A percentile compares a stretch with the other conserved stretches of the same genome.
These are phyloP conservation scores for Nicotiana knightiana DNA, from an alignment of 257 asterid species.

Conservation along the genomic window DNA sequence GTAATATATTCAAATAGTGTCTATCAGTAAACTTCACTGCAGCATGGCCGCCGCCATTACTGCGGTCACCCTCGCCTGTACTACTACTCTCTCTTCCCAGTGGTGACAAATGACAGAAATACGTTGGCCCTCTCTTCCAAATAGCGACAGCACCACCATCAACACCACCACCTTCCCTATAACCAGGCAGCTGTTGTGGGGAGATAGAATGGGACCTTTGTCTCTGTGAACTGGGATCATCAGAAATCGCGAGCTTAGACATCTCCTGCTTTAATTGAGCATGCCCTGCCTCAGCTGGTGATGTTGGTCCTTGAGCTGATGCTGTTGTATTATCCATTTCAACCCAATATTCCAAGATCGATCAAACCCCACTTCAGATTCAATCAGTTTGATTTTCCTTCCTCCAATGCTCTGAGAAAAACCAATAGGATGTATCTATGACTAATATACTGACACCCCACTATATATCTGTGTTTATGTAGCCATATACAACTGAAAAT, in stretches of 20 bases:
- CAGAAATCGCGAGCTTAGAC: slow-evolving; percentile 46
- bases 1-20: slow-evolving; percentile 78
- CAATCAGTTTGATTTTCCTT: no score
- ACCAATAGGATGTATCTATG: not conserved
- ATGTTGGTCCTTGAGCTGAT: slow-evolving; percentile 13
- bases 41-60: slow-evolving; percentile 34
- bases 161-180: slow-evolving; percentile 13
- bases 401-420: no score
- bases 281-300: slow-evolving; percentile 77
- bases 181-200: slow-evolving; percentile 54
- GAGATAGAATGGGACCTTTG: slow-evolving; percentile 82
- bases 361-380: slow-evolving; percentile 4
- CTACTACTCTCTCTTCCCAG: slow-evolving; percentile 65
- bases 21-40: slow-evolving; percentile 57
- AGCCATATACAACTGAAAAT: not conserved
- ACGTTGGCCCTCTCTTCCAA: slow-evolving; percentile 63
- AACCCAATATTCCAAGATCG: not conserved
- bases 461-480: not conserved
- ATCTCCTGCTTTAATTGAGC: slow-evolving; percentile 76
- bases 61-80: slow-evolving; percentile 3
- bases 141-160: slow-evolving; percentile 31
- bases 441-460: not conserved
- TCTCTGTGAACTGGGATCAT: slow-evolving; percentile 16
- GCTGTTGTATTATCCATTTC: slow-evolving; percentile 39
- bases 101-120: slow-evolving; percentile 73